Evolutionary conservation across 78 protist species (phyloP).

Genomic region (Pigoraptor vietnamica): DNA sequence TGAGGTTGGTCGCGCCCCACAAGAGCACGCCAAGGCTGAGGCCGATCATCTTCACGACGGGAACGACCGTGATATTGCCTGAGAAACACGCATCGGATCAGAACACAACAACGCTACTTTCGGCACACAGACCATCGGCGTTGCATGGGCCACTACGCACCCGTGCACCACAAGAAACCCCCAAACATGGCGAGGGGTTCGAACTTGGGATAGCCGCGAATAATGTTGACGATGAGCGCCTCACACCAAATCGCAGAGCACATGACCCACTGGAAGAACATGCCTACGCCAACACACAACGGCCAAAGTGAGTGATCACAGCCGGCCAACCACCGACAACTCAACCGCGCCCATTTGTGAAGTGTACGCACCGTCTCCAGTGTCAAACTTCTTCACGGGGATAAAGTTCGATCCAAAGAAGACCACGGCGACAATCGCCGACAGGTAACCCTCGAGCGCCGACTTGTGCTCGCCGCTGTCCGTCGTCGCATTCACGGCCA

Average conservation of each 20-base stretch:
- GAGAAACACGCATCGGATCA: not conserved
- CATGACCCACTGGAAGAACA: constrained; percentile 43
- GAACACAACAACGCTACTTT: not conserved
- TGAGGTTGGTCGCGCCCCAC: constrained; percentile 65
- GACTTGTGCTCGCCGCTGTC: not conserved
- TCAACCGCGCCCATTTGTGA: no score
- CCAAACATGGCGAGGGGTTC: constrained; percentile 50
- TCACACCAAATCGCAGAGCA: constrained; percentile 31
- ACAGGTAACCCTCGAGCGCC: not conserved
- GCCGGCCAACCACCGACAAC: no score
- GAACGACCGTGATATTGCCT: constrained; percentile 66
- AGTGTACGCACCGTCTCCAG: constrained; percentile 26
- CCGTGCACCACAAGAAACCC: constrained; percentile 56
- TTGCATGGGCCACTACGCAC: no score
- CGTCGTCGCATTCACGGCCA: not conserved
- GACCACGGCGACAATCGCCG: constrained; percentile 34
- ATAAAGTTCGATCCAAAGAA: constrained; percentile 50
- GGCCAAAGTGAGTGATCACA: no score
- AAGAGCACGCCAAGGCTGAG: constrained; percentile 68
- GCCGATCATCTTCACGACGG: constrained; percentile 67
- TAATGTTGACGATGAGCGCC: constrained; percentile 11
- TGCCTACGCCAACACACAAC: no score
- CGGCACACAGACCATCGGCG: not conserved
- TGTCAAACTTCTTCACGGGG: constrained; percentile 16
- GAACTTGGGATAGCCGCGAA: constrained; percentile 16